Evolutionary conservation across 2,329 filamentous ascomycete species (phyloP).

Genomic region (Fusarium caatingaense): DNA sequence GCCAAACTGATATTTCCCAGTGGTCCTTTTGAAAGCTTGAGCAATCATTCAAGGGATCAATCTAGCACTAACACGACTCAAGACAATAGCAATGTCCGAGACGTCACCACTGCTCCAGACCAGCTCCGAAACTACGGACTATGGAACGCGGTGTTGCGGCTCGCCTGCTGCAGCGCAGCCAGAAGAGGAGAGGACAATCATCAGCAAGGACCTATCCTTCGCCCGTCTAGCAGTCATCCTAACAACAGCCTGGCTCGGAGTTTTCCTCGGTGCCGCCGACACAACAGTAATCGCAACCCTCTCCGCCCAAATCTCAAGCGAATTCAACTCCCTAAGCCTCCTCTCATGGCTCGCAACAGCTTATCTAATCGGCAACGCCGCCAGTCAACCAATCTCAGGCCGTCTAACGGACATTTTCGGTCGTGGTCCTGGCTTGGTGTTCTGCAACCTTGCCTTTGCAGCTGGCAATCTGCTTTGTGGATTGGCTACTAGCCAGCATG

Average conservation of each 20-base stretch:
- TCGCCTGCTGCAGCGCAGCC: fast-evolving
- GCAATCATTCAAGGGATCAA: fast-evolving
- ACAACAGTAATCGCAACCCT: constrained; percentile 83
- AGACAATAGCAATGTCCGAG: background rate
- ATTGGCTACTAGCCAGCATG: constrained; percentile 68
- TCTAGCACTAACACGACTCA: no score
- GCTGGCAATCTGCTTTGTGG: constrained; percentile 81
- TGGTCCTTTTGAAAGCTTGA: no score
- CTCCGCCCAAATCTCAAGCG: constrained; percentile 80
- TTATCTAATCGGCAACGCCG: constrained; percentile 85
- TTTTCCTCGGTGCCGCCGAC: constrained; percentile 69
- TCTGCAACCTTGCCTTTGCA: constrained; percentile 79
- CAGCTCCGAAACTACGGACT: background rate
- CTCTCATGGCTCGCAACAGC: constrained; percentile 85
- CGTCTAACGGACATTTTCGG: constrained; percentile 85
- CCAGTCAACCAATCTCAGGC: constrained; percentile 71
- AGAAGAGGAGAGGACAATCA: background rate
- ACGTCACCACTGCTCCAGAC: background rate
- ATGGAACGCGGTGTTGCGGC: background rate
- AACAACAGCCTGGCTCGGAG: constrained; percentile 4
- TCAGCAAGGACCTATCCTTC: background rate
- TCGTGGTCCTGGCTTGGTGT: constrained; percentile 75
- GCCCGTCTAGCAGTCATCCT: background rate
- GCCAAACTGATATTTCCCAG: background rate
- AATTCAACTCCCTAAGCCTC: constrained; percentile 79